Conservation (phyloP, 768 basidiomycete species). For the Butyriboletus loyo region DNA sequence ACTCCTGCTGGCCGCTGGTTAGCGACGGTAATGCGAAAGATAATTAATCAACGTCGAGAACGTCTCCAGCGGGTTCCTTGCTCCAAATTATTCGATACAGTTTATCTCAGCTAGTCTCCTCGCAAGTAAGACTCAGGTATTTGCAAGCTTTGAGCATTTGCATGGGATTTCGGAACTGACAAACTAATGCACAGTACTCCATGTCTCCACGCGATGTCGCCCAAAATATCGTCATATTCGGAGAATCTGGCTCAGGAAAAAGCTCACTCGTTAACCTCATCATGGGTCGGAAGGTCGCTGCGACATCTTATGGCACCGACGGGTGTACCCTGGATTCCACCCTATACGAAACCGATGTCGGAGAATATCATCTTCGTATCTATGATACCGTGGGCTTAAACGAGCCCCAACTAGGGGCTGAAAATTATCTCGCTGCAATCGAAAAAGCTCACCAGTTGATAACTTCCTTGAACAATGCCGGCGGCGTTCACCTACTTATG, state of each 20-base stretch:
- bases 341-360: constrained; percentile 19
- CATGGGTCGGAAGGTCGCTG: constrained; percentile 27
- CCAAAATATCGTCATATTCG: constrained; percentile 32
- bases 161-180: constrained; percentile 1
- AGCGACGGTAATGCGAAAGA: not conserved
- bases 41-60: constrained; percentile 1
- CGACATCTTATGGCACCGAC: constrained; percentile 29
- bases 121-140: constrained; percentile 1
- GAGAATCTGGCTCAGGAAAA: constrained; percentile 37
- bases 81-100: not conserved
- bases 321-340: constrained; percentile 38
- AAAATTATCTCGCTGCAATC: constrained; percentile 25
- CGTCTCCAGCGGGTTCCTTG: not conserved
- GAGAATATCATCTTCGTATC: constrained; percentile 17
- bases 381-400: constrained; percentile 34
- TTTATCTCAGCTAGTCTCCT: not conserved
- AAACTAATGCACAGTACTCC: constrained; percentile 1
- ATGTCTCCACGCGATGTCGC: constrained; percentile 12
- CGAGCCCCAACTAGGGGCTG: constrained; percentile 22
- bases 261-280: constrained; percentile 46
- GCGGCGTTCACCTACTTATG: constrained; percentile 38
- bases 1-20: not conserved
- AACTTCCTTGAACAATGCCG: constrained; percentile 22
- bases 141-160: not conserved
- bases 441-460: constrained; percentile 33